Percentiles rank a stretch among this genome's conserved stretches.
Conservation (phyloP, 2,329 filamentous ascomycete genomes). For the Verticillium nubilum region DNA sequence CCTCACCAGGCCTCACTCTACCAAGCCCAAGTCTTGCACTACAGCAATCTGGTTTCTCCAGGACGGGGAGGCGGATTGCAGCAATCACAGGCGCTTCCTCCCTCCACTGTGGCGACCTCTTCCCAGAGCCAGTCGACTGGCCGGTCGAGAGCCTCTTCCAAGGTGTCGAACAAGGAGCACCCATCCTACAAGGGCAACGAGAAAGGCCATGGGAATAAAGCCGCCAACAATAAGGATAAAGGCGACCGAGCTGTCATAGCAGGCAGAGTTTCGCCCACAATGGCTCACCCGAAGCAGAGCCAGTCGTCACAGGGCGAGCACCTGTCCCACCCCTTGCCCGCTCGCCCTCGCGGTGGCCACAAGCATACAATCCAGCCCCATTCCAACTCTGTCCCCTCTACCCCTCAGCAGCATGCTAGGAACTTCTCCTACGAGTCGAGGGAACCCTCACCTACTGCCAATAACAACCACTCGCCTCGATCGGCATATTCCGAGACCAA, state of each 20-base stretch:
- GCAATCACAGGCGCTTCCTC: constrained; percentile 45
- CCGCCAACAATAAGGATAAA: constrained; percentile 50
- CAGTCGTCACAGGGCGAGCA: background rate
- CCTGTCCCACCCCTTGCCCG: constrained; percentile 13
- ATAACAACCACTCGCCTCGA: constrained; percentile 76
- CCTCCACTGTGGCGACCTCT: constrained; percentile 45
- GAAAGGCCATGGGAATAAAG: constrained; percentile 62
- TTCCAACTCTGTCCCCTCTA: constrained; percentile 89
- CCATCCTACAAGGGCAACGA: constrained; percentile 38
- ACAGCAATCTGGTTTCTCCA: constrained; percentile 60
- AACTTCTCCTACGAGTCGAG: constrained; percentile 75
- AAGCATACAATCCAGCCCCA: constrained; percentile 35
- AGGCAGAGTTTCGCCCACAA: constrained; percentile 50
- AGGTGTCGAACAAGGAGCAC: constrained; percentile 51
- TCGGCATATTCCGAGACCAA: constrained; percentile 89
- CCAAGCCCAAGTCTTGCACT: constrained; percentile 58
- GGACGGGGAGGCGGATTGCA: constrained; percentile 51
- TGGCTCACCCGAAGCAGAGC: constrained; percentile 35
- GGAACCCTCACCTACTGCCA: constrained; percentile 72
- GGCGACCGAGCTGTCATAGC: constrained; percentile 57
- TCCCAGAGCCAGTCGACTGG: constrained; percentile 51
- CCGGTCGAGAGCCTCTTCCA: constrained; percentile 54
- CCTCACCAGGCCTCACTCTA: constrained; percentile 55
- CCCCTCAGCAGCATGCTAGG: constrained; percentile 81
- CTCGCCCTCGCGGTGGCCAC: constrained; percentile 17